Evolutionary conservation across 257 asterid genomes (phyloP).

Genomic region (Thymus quinquecostatus): DNA sequence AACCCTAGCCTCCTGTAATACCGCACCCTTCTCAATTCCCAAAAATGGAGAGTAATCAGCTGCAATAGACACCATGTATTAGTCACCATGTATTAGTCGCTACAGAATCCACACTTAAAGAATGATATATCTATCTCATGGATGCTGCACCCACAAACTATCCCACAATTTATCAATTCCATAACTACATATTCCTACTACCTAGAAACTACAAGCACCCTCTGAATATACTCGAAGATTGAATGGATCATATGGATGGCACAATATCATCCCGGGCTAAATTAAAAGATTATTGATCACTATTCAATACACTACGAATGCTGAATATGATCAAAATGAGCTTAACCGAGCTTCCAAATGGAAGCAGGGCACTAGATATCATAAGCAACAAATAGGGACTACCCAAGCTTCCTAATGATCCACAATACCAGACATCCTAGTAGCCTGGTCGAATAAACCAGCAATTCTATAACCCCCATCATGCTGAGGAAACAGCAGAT

Average conservation of each 20-base stretch:
- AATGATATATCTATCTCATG: constrained; percentile 1
- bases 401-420: constrained; percentile 25
- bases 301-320: not conserved
- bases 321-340: not conserved
- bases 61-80: constrained; percentile 38
- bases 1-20: constrained; percentile 97
- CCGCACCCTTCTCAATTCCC: constrained; percentile 99
- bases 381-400: constrained; percentile 9
- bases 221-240: constrained; percentile 20
- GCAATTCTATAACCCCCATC: not conserved
- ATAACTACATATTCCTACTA: not conserved
- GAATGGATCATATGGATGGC: constrained; percentile 17
- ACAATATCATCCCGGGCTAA: constrained; percentile 4
- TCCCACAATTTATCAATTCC: not conserved
- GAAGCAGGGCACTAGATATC: constrained; percentile 2
- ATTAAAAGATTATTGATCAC: not conserved
- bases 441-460: constrained; percentile 10
- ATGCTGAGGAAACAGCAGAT: constrained; percentile 39
- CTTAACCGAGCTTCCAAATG: constrained; percentile 4
- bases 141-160: constrained; percentile 18
- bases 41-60: constrained; percentile 90
- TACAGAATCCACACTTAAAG: not conserved
- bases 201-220: not conserved
- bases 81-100: constrained; percentile 17
- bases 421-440: constrained; percentile 2